Base-by-base conservation (phyloP, 176 grass and related monocot species). In the Elymus sibiricus region DNA sequence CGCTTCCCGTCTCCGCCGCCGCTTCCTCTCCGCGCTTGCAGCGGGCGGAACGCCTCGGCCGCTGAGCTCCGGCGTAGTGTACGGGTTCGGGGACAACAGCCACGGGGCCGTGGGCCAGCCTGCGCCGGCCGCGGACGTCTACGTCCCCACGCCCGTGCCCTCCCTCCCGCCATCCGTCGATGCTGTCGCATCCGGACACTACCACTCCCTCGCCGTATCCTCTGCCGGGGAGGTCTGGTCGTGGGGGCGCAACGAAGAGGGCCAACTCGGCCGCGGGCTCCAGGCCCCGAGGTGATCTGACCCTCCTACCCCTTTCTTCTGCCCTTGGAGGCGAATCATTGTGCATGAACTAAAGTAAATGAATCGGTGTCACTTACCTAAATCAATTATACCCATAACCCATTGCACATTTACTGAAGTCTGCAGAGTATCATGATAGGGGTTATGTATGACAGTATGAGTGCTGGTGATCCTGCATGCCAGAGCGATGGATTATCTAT, bases 201-300 rank as follows among this genome's bases (percentile, higher is more conserved):
- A 92, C 84, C 95, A 98, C 91, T 98, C 95, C 43, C 93, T 98
- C 51, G 93, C 93, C 5, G 56, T 92, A 5, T 92, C 95, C 25
- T 8, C 68, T 7, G 56, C 51, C 11, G 95, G 91, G 19, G 89
- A 98, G 44, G 86, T 98, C 60, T 98, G 93, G 91, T 89, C 95
- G 2, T 98, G 95, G 93, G 95, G 93, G 42, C 93, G 95, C 66
- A 98, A 98, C 82, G 84, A 93, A 9, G 93, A 98, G 81, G 89
- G 86, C 35, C 91, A 98, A 81, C 89, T 98, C 31, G 93, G 95
- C 32, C 89, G 92, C 58, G 78, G 92, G 66, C 84, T 82, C 58
- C 53, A 89, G 14, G 38, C 92, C 14, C 74, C 76, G 35, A 94
- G 89, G 92, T 94, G 76, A 86, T 55, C 47, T 69, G 60, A 39